A percentile compares a stretch with the other conserved stretches of the same genome.
Conservation (phyloP, 2,329 filamentous ascomycete genomes). For the Magnaporthiopsis poae region DNA sequence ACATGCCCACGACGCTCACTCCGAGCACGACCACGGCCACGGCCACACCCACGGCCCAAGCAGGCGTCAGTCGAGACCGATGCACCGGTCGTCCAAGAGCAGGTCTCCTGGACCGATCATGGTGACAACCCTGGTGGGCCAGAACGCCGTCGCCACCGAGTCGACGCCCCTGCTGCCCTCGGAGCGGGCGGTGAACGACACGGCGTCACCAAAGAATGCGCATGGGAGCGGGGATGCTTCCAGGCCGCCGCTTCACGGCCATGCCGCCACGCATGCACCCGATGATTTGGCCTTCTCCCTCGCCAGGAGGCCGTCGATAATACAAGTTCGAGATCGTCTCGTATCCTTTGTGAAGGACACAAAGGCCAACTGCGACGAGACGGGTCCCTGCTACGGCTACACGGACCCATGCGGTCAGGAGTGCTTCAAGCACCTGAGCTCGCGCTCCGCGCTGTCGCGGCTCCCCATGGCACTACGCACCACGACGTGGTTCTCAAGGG, state of each 20-base stretch:
- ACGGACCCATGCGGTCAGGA: conserved; percentile 56
- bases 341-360: conserved; percentile 57
- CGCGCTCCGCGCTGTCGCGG: conserved; percentile 24
- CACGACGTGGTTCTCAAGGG: conserved; percentile 23
- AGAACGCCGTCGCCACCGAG: conserved; percentile 11
- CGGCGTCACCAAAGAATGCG: background rate
- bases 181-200: conserved; percentile 13
- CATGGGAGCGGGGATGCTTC: background rate
- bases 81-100: conserved; percentile 3
- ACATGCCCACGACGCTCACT: conserved; percentile 21
- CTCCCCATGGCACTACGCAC: conserved; percentile 32
- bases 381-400: conserved; percentile 54
- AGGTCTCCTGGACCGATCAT: background rate
- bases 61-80: conserved; percentile 12
- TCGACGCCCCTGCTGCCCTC: conserved; percentile 12
- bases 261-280: background rate
- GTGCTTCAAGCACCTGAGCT: conserved; percentile 50
- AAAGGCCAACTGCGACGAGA: conserved; percentile 52
- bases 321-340: conserved; percentile 44
- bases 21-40: conserved; percentile 18
- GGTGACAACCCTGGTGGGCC: conserved; percentile 10
- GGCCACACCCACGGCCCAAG: conserved; percentile 17
- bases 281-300: conserved; percentile 16
- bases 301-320: conserved; percentile 41
- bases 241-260: conserved; percentile 16